Evolutionary conservation across 208 protist species (phyloP), one percentile per base, ranked within the genome.

Genomic region (Crithidia mellificae): DNA sequence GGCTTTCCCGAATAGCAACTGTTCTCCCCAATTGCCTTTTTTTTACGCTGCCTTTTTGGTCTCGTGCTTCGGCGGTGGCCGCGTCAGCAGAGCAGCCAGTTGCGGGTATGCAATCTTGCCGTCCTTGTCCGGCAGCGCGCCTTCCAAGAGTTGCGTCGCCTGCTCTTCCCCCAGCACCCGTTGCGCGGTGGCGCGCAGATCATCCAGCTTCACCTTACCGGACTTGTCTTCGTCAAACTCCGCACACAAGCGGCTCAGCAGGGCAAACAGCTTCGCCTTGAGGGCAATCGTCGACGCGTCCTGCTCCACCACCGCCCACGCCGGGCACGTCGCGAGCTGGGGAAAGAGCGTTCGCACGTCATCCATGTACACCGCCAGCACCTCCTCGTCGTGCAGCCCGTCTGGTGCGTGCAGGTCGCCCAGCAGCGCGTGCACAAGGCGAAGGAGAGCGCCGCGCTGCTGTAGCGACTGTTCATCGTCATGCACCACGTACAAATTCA

Each of bases 91-190:
- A 6, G 78, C 58, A 0, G 74, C 79, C 44, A 96, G 77, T 72
- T 96, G 91, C 17, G 75, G 70, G 68, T 93, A 96, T 9, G 72
- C 55, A 44, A 96, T 86, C 30, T 80, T 81, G n/a, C 88, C 91
- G 2, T 96, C 77, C 66, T 77, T 65, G 46, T 95, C 87, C 6
- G 74, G 77, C 57, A 67, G 77, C 8, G 80, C 84, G n/a, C 82
- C 82, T 0, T 83, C 78, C 7, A 96, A 77, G 46, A 96, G 68
- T 56, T 69, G 46, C 17, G 34, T 19, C 24, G 87, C 85, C 76
- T 87, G 57, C 38, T 85, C 80, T 15, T 82, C 58, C 7, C 88
- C 84, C 44, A 95, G 51, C 49, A 91, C 85, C 19, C 82, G 80
- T 49, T 74, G 55, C 3, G 80, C 81, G 43, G 80, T 87, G 17